Conservation (phyloP, 23 red algal species). For the Pyropia yezoensis region DNA sequence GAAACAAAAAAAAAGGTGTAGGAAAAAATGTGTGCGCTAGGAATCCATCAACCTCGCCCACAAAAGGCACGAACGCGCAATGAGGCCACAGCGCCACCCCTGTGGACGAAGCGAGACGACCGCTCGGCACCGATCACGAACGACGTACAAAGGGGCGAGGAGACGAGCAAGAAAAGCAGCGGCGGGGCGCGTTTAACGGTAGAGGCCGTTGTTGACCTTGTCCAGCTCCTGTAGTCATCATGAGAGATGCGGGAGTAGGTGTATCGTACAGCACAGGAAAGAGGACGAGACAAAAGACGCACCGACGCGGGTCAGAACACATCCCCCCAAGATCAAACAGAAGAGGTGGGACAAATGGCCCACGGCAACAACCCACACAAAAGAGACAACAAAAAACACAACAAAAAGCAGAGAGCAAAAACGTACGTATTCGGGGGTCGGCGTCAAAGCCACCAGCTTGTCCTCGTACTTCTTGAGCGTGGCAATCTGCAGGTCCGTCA, state of each 20-base stretch:
- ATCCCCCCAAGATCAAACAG: too few species aligned
- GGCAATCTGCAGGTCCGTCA: constrained; percentile 64
- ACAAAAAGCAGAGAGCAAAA: neutral
- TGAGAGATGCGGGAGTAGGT: neutral
- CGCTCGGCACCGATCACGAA: too few species aligned
- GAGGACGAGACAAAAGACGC: neutral
- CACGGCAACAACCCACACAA: neutral
- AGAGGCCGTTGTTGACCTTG: constrained; percentile 97
- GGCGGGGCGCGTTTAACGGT: constrained; percentile 34
- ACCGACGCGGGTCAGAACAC: neutral
- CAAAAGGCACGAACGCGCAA: too few species aligned
- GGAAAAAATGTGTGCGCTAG: too few species aligned
- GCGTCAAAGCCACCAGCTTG: constrained; percentile 63
- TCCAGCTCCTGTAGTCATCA: constrained; percentile 28
- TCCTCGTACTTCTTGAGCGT: constrained; percentile 85
- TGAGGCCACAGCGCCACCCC: too few species aligned
- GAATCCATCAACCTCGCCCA: too few species aligned
- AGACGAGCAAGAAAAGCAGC: neutral
- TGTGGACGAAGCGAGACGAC: too few species aligned
- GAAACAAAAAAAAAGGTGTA: too few species aligned
- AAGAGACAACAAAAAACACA: neutral
- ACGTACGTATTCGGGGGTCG: constrained; percentile 73
- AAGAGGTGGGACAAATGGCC: too few species aligned
- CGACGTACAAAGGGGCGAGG: neutral
- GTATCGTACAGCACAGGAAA: neutral